A percentile compares a stretch with the other conserved stretches of the same genome.
Conservation (phyloP, 164 flowering plant species). For the Vitis cinerea region DNA sequence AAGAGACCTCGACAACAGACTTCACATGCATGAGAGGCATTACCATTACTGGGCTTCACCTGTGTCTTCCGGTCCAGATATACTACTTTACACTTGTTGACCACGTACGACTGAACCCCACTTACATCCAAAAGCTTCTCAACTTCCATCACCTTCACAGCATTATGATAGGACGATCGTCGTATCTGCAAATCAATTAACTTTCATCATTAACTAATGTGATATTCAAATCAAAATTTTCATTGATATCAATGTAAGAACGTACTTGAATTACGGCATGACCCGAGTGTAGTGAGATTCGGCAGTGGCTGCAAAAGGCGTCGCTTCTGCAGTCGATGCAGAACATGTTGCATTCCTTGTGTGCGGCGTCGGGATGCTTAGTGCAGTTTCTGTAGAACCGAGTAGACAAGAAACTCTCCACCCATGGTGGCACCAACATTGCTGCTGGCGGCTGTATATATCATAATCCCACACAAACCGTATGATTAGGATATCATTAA, state of each 20-base stretch:
- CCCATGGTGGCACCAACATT: slow-evolving; percentile 61
- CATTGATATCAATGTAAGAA: not conserved
- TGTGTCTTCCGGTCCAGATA: slow-evolving; percentile 81
- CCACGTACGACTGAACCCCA: slow-evolving; percentile 81
- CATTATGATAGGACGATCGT: slow-evolving; percentile 84
- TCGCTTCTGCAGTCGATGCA: slow-evolving; percentile 65
- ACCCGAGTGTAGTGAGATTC: slow-evolving; percentile 54
- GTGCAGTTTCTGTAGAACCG: slow-evolving; percentile 57
- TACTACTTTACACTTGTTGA: slow-evolving; percentile 73
- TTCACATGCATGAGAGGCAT: slow-evolving; percentile 61
- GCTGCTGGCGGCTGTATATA: no score
- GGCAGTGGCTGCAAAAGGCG: slow-evolving; percentile 74
- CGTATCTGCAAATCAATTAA: slow-evolving; percentile 45
- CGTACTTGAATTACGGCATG: slow-evolving; percentile 67
- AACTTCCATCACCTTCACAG: slow-evolving; percentile 69
- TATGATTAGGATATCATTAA: no score
- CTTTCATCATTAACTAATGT: no score
- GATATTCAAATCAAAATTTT: not conserved
- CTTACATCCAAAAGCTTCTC: slow-evolving; percentile 55
- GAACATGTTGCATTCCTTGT: slow-evolving; percentile 80
- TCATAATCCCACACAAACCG: no score
- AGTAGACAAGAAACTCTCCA: slow-evolving; percentile 48
- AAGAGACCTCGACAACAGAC: slow-evolving; percentile 65
- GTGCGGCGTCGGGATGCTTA: slow-evolving; percentile 49
- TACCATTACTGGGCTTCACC: slow-evolving; percentile 37